phyloP scores from a whole-genome alignment of 139 green algal genomes.

The Raphidocelis subcapitata region DNA sequence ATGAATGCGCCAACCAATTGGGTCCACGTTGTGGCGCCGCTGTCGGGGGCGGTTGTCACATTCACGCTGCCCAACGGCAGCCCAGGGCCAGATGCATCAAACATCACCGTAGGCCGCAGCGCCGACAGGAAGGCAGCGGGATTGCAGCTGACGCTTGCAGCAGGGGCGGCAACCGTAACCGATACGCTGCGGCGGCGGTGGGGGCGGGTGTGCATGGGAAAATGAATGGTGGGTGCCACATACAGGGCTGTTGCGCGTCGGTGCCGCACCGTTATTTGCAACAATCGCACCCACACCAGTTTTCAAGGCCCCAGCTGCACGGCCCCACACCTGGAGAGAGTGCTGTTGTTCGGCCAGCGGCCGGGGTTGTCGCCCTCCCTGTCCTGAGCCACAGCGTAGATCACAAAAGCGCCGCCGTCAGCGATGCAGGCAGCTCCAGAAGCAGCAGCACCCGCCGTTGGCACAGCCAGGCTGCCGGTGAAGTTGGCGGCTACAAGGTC shows the following conservation, averaged over 20 bases:
- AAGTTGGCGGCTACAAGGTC: conserved; percentile 35
- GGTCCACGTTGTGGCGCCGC: too few relatives aligned
- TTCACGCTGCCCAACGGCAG: too few relatives aligned
- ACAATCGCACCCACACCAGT: too few relatives aligned
- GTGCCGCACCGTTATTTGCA: too few relatives aligned
- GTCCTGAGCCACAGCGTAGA: conserved; percentile 46
- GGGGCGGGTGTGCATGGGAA: too few relatives aligned
- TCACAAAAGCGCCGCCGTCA: conserved; percentile 20
- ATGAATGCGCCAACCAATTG: too few relatives aligned
- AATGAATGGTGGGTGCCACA: too few relatives aligned
- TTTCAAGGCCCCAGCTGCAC: too few relatives aligned
- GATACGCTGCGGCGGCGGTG: neutral
- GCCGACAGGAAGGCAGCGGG: conserved; percentile 2
- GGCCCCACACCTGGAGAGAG: conserved; percentile 29
- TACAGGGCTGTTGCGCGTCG: too few relatives aligned
- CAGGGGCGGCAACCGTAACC: neutral
- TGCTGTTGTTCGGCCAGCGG: conserved; percentile 39
- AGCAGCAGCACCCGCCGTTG: neutral
- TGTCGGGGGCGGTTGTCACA: too few relatives aligned
- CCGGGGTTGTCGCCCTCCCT: conserved; percentile 27
- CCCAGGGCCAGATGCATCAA: neutral
- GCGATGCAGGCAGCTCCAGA: conserved; percentile 28
- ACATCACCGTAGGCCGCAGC: conserved; percentile 13
- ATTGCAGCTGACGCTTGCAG: conserved; percentile 6
- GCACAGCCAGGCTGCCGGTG: conserved; percentile 22